phyloP scores from a whole-genome alignment of 2,329 filamentous ascomycete genomes.

The Sporothrix sp. region DNA sequence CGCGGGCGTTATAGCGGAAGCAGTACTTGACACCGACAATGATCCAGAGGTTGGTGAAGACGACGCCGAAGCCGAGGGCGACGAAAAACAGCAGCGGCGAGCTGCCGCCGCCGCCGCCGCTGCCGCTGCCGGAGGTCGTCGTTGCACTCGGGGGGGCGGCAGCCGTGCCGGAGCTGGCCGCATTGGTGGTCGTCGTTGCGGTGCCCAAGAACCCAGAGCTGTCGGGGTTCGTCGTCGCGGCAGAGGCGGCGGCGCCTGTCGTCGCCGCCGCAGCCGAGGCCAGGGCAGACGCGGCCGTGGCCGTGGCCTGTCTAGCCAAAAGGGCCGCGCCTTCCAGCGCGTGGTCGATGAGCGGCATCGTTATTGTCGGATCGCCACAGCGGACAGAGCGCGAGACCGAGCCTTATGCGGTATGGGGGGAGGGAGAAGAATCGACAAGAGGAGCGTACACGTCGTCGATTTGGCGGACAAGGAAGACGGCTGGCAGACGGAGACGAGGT shows the following conservation, averaged over 20 bases:
- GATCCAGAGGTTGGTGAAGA: slow-evolving; percentile 99
- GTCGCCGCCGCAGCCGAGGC: slow-evolving; percentile 1
- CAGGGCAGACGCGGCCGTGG: slow-evolving; percentile 5
- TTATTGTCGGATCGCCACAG: slow-evolving; percentile 3
- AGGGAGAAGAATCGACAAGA: neutral
- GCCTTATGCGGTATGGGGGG: neutral
- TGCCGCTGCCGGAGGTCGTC: slow-evolving; percentile 10
- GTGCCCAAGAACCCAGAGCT: neutral
- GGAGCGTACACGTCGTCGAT: neutral
- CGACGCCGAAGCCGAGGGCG: slow-evolving; percentile 85
- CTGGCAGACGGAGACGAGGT: neutral
- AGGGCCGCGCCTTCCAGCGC: slow-evolving; percentile 22
- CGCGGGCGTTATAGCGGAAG: slow-evolving; percentile 94
- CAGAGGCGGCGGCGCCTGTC: neutral
- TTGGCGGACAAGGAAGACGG: neutral
- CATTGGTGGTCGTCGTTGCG: neutral
- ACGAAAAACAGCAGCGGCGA: slow-evolving; percentile 33
- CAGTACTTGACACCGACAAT: slow-evolving; percentile 99
- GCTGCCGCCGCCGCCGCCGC: slow-evolving; percentile 20
- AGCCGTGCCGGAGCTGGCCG: slow-evolving; percentile 1
- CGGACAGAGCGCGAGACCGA: neutral
- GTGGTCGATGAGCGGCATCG: slow-evolving; percentile 22
- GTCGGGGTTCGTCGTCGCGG: neutral
- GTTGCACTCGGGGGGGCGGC: neutral
- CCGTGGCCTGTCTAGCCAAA: slow-evolving; percentile 21